A percentile compares a stretch with the other conserved stretches of the same genome.
These are phyloP conservation scores for Aspergillus viridinutans DNA, from an alignment of 2,329 filamentous ascomycete genomes.

Conservation along the genomic window DNA sequence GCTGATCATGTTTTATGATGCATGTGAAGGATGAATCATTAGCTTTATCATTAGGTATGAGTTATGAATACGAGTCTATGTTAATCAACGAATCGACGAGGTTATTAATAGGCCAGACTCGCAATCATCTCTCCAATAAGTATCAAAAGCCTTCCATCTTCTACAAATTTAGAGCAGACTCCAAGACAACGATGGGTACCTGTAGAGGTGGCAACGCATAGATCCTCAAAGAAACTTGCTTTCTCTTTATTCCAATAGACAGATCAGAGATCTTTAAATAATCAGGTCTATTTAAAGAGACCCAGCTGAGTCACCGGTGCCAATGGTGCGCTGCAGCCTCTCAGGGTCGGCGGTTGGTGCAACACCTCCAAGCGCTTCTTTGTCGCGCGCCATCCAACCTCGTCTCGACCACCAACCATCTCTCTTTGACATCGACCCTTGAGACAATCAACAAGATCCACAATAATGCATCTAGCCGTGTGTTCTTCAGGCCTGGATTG, in stretches of 20 bases:
- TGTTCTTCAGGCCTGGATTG: not conserved
- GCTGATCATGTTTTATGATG: not conserved
- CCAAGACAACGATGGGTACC: not conserved
- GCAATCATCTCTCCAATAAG: too few relatives aligned
- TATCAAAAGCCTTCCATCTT: too few relatives aligned
- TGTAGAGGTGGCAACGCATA: not conserved
- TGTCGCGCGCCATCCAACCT: not conserved
- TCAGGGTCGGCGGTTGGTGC: not conserved
- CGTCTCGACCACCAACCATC: not conserved
- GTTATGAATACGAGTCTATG: conserved; percentile 1
- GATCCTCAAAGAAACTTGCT: not conserved
- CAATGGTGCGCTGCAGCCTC: not conserved
- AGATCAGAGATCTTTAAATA: not conserved
- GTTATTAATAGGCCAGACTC: too few relatives aligned
- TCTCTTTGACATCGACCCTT: not conserved
- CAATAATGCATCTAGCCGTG: not conserved
- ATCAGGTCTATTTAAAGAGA: not conserved
- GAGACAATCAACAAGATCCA: not conserved
- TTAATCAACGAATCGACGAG: not conserved
- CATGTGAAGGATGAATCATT: not conserved
- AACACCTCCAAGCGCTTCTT: not conserved
- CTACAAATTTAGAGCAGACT: too few relatives aligned
- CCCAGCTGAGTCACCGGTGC: not conserved
- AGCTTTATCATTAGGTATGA: not conserved
- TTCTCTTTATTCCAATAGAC: not conserved